These are phyloP conservation scores for Arbutus unedo DNA, from an alignment of 148 eudicot genomes.

Conservation along the genomic window DNA sequence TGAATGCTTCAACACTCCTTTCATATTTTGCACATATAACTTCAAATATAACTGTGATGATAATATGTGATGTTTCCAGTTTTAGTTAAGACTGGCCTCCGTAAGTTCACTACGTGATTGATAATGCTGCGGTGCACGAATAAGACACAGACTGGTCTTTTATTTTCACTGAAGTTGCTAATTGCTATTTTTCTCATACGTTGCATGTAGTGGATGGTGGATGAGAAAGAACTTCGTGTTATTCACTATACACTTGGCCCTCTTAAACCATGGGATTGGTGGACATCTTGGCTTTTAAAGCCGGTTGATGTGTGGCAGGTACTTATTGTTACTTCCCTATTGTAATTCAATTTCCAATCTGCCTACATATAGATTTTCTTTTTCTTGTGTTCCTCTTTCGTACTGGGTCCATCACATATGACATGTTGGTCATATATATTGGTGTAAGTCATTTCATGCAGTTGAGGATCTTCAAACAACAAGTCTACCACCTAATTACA, in stretches of 20 bases:
- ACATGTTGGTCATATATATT: background rate
- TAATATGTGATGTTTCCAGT: background rate
- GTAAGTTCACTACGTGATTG: too few species aligned
- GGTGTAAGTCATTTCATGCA: conserved; percentile 1
- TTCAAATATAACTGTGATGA: background rate
- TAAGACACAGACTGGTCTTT: background rate
- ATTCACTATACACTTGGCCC: conserved; percentile 99
- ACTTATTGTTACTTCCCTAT: conserved; percentile 4
- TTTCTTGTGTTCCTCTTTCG: conserved; percentile 6
- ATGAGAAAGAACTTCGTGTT: conserved; percentile 82
- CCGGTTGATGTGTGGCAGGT: conserved; percentile 99
- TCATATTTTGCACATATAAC: background rate
- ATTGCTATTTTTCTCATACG: conserved; percentile 5
- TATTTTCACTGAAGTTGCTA: conserved; percentile 12
- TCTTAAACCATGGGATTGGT: conserved; percentile 99
- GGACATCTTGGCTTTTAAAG: conserved; percentile 96
- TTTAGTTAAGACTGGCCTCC: too few species aligned
- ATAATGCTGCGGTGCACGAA: too few species aligned
- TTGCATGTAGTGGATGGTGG: conserved; percentile 94
- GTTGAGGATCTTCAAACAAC: background rate
- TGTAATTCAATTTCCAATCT: background rate
- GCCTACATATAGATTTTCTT: background rate
- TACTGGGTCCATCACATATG: background rate
- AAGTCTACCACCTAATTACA: background rate
- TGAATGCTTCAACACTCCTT: background rate